Conservation (phyloP, 2,329 filamentous ascomycete species). For the Trichoderma breve region DNA sequence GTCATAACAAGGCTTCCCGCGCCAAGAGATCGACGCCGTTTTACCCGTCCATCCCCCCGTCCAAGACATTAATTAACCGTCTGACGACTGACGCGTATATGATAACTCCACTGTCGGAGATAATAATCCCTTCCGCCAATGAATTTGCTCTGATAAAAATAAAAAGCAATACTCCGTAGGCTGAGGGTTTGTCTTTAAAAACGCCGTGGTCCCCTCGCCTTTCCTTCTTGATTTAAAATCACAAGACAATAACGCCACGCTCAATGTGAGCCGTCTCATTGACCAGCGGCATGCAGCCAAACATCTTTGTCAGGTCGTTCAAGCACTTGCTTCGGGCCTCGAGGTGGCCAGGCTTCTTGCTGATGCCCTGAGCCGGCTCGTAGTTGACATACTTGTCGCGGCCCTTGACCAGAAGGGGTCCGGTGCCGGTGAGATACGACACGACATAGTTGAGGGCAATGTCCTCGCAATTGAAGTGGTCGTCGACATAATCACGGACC, state of each 20-base stretch:
- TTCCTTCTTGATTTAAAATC: not conserved
- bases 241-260: slow-evolving; percentile 33
- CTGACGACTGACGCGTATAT: slow-evolving; percentile 1
- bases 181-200: not conserved
- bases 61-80: slow-evolving; percentile 6
- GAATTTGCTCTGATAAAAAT: not conserved
- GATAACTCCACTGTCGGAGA: not conserved
- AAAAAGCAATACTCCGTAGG: not conserved
- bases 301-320: slow-evolving; percentile 35
- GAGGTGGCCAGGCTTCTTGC: slow-evolving; percentile 34
- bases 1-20: not conserved
- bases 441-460: slow-evolving; percentile 40
- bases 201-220: not conserved
- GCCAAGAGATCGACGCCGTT: slow-evolving; percentile 12
- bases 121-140: not conserved
- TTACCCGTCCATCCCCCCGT: slow-evolving; percentile 4
- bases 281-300: slow-evolving; percentile 37
- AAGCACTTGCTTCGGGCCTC: slow-evolving; percentile 37
- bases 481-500: slow-evolving; percentile 39
- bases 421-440: slow-evolving; percentile 34
- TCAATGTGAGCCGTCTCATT: slow-evolving; percentile 35
- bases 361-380: slow-evolving; percentile 34
- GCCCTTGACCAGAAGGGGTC: slow-evolving; percentile 37
- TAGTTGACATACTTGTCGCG: slow-evolving; percentile 34
- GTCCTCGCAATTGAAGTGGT: slow-evolving; percentile 42